Evolutionary conservation across 192 early-diverging fungal species (phyloP).

Genomic region (Coemansia sp.): DNA sequence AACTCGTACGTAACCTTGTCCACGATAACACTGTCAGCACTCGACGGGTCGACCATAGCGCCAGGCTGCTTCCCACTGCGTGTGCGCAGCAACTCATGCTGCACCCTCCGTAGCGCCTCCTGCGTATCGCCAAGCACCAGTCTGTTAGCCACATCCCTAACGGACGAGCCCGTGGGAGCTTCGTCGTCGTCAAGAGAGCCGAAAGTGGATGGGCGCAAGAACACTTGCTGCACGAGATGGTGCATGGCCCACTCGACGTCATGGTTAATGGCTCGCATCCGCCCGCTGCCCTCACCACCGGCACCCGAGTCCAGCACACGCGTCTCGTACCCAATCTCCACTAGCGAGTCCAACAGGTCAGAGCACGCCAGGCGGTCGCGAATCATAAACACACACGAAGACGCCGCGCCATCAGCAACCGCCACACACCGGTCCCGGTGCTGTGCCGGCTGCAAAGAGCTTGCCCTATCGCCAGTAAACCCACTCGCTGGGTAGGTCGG

Average conservation of each 20-base stretch:
- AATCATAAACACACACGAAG: conserved; percentile 50
- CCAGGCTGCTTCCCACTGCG: conserved; percentile 24
- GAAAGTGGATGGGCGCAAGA: conserved; percentile 39
- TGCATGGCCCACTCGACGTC: conserved; percentile 59
- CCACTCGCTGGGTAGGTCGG: conserved; percentile 10
- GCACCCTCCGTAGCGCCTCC: conserved; percentile 8
- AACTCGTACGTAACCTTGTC: conserved; percentile 58
- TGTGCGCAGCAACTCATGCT: conserved; percentile 30
- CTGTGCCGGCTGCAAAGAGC: conserved; percentile 6
- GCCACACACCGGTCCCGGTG: not conserved
- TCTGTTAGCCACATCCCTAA: not conserved
- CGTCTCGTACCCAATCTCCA: conserved; percentile 52
- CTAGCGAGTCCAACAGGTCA: conserved; percentile 50
- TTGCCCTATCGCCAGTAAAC: not conserved
- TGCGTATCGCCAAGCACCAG: conserved; percentile 4
- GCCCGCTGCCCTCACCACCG: conserved; percentile 30
- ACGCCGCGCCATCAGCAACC: conserved; percentile 5
- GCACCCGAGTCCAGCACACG: conserved; percentile 34
- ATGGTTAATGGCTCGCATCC: conserved; percentile 53
- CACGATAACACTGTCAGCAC: conserved; percentile 45
- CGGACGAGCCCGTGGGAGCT: not conserved
- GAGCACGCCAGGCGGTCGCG: conserved; percentile 55
- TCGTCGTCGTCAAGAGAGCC: conserved; percentile 12
- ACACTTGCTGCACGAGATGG: conserved; percentile 52
- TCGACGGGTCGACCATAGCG: conserved; percentile 44